phyloP scores from a whole-genome alignment of 345 rosid species.

The Dimocarpus longan region DNA sequence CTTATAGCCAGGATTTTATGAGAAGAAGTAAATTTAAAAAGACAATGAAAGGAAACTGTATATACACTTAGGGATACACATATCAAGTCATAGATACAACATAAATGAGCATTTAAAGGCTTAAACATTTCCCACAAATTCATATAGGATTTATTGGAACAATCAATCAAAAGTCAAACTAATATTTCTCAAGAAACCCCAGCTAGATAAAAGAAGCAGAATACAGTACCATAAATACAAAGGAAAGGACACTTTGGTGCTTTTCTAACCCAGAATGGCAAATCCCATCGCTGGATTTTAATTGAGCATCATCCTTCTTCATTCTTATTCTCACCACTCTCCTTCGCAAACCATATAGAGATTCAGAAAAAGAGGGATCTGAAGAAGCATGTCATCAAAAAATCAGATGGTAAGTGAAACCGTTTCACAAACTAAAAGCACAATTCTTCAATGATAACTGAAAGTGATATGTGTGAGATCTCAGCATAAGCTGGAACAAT shows the following conservation, averaged over 20 bases:
- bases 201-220: slow-evolving; percentile 22
- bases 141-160: not conserved
- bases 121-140: not conserved
- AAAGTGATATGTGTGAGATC: not conserved
- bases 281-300: too few species aligned
- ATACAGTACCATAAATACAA: slow-evolving; percentile 79
- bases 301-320: too few species aligned
- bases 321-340: too few species aligned
- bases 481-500: not conserved
- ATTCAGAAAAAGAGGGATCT: slow-evolving; percentile 98
- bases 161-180: slow-evolving; percentile 2
- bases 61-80: not conserved
- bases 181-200: not conserved
- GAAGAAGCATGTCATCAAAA: slow-evolving; percentile 27
- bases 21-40: slow-evolving; percentile 1
- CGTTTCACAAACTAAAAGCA: not conserved
- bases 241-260: slow-evolving; percentile 84
- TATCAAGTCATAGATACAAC: not conserved
- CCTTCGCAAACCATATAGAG: too few species aligned
- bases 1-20: slow-evolving; percentile 13
- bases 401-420: not conserved
- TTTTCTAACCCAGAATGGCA: slow-evolving; percentile 79
- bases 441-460: slow-evolving; percentile 1
- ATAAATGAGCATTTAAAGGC: not conserved
- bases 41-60: not conserved